Evolutionary conservation across 1,284 basidiomycete genomes (phyloP).

Genomic region (Golubevia sp.): DNA sequence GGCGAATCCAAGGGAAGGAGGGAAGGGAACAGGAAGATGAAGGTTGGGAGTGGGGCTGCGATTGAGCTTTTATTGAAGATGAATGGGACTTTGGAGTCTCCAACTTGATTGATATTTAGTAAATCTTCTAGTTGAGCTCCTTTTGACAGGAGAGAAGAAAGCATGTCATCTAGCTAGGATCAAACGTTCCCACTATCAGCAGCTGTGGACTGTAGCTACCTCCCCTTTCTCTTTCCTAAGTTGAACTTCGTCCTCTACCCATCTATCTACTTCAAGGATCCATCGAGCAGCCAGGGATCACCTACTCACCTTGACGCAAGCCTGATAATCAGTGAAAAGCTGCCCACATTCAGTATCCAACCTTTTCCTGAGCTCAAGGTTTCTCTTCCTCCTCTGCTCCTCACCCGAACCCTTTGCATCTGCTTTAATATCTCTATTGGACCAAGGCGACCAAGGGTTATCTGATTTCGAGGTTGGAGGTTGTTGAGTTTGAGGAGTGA

Average conservation of each 20-base stretch:
- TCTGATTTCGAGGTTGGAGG: slow-evolving; percentile 10
- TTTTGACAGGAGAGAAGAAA: too few relatives aligned
- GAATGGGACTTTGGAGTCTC: too few relatives aligned
- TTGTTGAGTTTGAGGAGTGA: slow-evolving; percentile 18
- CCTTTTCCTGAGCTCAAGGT: slow-evolving; percentile 27
- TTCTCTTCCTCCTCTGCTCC: slow-evolving; percentile 69
- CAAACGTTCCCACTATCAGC: too few relatives aligned
- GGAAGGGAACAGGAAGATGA: background rate
- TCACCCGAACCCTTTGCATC: slow-evolving; percentile 64
- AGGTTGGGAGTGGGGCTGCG: slow-evolving; percentile 4
- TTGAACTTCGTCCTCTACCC: too few relatives aligned
- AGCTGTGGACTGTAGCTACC: too few relatives aligned
- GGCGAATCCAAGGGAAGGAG: background rate
- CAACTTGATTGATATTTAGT: too few relatives aligned
- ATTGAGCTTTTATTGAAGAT: too few relatives aligned
- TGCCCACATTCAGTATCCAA: slow-evolving; percentile 81
- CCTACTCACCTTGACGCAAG: slow-evolving; percentile 76
- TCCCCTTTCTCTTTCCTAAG: too few relatives aligned
- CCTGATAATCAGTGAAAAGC: slow-evolving; percentile 77
- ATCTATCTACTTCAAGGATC: too few relatives aligned
- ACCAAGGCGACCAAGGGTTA: slow-evolving; percentile 31
- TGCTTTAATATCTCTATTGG: slow-evolving; percentile 52
- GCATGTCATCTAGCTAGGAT: too few relatives aligned
- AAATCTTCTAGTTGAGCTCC: too few relatives aligned
- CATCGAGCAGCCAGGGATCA: too few relatives aligned